Evolutionary conservation across 352 stramenopile species (phyloP).

Genomic region (Poterioochromonas sp.): DNA sequence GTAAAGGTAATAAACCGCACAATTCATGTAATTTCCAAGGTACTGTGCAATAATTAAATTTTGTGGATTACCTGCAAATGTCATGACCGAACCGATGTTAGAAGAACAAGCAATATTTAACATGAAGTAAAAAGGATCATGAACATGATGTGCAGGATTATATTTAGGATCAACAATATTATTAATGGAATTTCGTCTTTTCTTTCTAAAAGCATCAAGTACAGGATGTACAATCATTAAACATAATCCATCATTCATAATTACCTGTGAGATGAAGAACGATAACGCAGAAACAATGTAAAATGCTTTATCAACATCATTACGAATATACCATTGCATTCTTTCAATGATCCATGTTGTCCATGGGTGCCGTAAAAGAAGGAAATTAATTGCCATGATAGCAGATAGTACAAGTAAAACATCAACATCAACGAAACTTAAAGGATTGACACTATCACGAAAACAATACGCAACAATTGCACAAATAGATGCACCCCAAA

Average conservation of each 20-base stretch:
- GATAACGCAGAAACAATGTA: not conserved
- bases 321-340: not conserved
- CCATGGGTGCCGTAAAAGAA: not conserved
- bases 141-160: not conserved
- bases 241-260: conserved; percentile 25
- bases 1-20: not conserved
- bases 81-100: conserved; percentile 13
- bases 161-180: not conserved
- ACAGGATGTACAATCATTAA: conserved; percentile 4
- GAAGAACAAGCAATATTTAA: conserved; percentile 17
- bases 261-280: not conserved
- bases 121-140: not conserved
- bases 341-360: not conserved
- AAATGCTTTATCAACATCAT: not conserved
- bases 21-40: not conserved
- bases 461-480: not conserved
- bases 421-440: not conserved
- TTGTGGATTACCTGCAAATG: conserved; percentile 19
- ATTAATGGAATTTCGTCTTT: not conserved
- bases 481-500: not conserved
- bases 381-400: conserved; percentile 19
- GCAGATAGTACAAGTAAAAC: not conserved
- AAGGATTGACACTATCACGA: not conserved
- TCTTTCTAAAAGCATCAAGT: conserved; percentile 5
- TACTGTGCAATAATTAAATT: conserved; percentile 20